These are phyloP conservation scores for Cladophialophora carrionii DNA, from an alignment of 2,329 filamentous ascomycete genomes.

Conservation along the genomic window DNA sequence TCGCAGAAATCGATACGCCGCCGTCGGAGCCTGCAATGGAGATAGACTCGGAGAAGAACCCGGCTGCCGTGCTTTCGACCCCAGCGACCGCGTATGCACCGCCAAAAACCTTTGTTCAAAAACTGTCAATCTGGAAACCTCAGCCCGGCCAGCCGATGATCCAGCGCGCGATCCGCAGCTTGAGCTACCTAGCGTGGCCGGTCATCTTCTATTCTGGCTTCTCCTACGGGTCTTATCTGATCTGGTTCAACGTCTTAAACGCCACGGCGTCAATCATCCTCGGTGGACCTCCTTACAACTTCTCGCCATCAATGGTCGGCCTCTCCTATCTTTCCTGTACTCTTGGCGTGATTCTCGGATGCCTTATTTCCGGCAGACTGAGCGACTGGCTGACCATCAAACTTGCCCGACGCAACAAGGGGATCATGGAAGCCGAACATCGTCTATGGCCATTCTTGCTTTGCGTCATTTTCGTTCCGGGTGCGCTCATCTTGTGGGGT, in stretches of 20 bases:
- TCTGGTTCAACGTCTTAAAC: constrained; percentile 52
- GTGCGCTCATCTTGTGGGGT: constrained; percentile 55
- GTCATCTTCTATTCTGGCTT: constrained; percentile 50
- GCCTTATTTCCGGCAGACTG: constrained; percentile 34
- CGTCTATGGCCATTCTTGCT: constrained; percentile 39
- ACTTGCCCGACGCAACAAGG: constrained; percentile 37
- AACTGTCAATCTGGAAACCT: constrained; percentile 27
- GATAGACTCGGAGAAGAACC: constrained; percentile 19
- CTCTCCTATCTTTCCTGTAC: constrained; percentile 44
- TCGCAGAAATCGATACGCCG: constrained; percentile 16
- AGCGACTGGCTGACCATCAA: constrained; percentile 39
- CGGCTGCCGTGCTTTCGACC: constrained; percentile 8
- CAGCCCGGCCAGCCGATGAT: constrained; percentile 22
- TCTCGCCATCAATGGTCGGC: constrained; percentile 46
- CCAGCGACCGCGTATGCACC: not conserved
- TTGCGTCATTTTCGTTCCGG: constrained; percentile 50
- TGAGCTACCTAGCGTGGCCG: constrained; percentile 41
- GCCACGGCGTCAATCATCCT: constrained; percentile 49
- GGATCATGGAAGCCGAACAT: constrained; percentile 41
- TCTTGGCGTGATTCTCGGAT: constrained; percentile 32
- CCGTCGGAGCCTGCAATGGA: constrained; percentile 16
- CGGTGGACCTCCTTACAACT: constrained; percentile 44
- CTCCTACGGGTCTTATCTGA: constrained; percentile 44
- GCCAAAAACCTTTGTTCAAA: constrained; percentile 28
- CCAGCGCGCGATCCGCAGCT: constrained; percentile 20